Evolutionary conservation across 306 rosid genomes (phyloP).

Genomic region (Prunus campanulata): DNA sequence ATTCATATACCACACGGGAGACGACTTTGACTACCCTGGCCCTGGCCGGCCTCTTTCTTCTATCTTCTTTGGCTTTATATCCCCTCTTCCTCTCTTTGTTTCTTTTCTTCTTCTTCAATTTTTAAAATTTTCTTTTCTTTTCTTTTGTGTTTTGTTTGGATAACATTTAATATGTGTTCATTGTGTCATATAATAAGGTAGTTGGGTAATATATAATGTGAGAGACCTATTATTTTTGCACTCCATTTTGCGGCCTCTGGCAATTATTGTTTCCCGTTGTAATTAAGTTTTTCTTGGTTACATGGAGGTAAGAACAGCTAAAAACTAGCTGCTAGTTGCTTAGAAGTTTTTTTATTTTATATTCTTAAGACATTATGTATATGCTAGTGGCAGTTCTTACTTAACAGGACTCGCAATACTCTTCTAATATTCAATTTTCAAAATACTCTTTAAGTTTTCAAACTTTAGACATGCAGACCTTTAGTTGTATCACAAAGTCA

Average conservation of each 20-base stretch:
- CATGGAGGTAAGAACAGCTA: not conserved
- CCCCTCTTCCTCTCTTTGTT: not conserved
- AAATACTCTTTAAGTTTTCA: too few species aligned
- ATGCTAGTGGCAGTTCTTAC: not conserved
- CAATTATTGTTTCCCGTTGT: slow-evolving; percentile 1
- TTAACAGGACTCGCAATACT: too few species aligned
- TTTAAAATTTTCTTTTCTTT: not conserved
- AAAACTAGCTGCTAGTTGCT: not conserved
- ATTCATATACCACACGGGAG: slow-evolving; percentile 21
- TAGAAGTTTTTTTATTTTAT: too few species aligned
- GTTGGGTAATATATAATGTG: slow-evolving; percentile 7
- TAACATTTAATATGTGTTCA: slow-evolving; percentile 11
- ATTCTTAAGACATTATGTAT: too few species aligned
- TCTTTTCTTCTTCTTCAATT: not conserved
- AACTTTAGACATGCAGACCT: too few species aligned
- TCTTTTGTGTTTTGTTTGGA: slow-evolving; percentile 11
- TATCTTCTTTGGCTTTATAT: slow-evolving; percentile 8
- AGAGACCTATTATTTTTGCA: not conserved
- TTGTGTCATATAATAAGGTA: slow-evolving; percentile 18
- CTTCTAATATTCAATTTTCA: too few species aligned
- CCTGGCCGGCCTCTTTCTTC: not conserved
- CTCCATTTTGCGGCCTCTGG: slow-evolving; percentile 1
- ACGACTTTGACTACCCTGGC: slow-evolving; percentile 43
- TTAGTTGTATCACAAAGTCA: too few species aligned
- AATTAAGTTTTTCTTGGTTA: not conserved